phyloP scores from a whole-genome alignment of 305 asterid genomes.

The Ajuga reptans region DNA sequence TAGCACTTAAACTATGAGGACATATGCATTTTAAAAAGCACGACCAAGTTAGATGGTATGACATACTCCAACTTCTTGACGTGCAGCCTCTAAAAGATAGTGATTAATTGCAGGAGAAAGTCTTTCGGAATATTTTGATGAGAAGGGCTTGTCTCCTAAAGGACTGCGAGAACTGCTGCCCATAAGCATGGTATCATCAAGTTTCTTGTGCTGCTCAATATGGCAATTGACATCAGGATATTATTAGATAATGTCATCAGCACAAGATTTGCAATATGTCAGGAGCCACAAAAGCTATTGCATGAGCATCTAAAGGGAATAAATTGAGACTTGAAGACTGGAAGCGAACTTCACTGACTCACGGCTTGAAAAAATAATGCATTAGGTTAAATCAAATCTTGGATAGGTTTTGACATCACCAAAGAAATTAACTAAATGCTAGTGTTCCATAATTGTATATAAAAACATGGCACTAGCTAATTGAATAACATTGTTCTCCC shows the following conservation, averaged over 20 bases:
- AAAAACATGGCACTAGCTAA: conserved; percentile 1
- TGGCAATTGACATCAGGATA: conserved; percentile 20
- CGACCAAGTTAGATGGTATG: conserved; percentile 18
- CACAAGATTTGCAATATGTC: conserved; percentile 7
- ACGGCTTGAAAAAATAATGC: background rate
- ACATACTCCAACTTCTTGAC: conserved; percentile 94
- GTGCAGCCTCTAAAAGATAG: conserved; percentile 89
- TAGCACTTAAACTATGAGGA: conserved; percentile 19
- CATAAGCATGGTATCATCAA: conserved; percentile 81
- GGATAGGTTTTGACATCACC: background rate
- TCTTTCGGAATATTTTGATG: conserved; percentile 87
- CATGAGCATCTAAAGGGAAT: conserved; percentile 5
- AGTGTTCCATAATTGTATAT: background rate
- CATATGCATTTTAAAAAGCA: conserved; percentile 18
- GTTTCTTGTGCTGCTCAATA: conserved; percentile 72
- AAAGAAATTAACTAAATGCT: background rate
- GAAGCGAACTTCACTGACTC: background rate
- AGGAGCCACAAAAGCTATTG: background rate
- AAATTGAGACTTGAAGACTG: conserved; percentile 16
- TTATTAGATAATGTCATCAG: conserved; percentile 6
- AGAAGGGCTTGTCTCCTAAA: conserved; percentile 66
- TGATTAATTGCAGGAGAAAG: conserved; percentile 96
- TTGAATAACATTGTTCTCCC: background rate
- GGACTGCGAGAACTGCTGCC: conserved; percentile 87
- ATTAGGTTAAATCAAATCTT: background rate